Percentiles rank a stretch among this genome's conserved stretches.
Evolutionary conservation across 306 rosid genomes (phyloP).

Genomic region (Inga leiocalycina): DNA sequence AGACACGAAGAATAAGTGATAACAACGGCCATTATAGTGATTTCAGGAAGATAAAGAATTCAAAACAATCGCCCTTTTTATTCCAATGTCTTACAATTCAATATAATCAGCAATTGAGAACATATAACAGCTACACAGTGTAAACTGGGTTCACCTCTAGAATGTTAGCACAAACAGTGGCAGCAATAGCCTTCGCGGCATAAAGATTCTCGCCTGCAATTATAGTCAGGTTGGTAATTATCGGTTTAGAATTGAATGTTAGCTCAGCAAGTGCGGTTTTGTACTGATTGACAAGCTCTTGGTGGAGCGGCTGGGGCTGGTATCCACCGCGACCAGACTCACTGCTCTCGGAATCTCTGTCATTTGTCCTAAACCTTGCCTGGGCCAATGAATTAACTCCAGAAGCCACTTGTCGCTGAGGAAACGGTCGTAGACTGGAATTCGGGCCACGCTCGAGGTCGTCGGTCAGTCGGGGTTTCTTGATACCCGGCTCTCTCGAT

Average conservation of each 20-base stretch:
- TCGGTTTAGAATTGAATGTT: conserved; percentile 95
- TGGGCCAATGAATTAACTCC: conserved; percentile 41
- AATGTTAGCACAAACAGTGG: conserved; percentile 71
- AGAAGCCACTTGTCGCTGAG: conserved; percentile 57
- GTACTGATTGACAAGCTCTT: conserved; percentile 88
- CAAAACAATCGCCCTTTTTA: conserved; percentile 13
- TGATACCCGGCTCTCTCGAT: conserved; percentile 78
- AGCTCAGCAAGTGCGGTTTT: conserved; percentile 89
- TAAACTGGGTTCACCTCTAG: conserved; percentile 88
- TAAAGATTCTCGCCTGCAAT: conserved; percentile 85
- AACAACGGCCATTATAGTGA: background rate
- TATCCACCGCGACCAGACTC: conserved; percentile 67
- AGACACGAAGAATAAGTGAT: conserved; percentile 22
- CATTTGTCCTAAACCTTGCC: conserved; percentile 55
- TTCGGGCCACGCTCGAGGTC: conserved; percentile 56
- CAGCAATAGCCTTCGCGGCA: conserved; percentile 81
- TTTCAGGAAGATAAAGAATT: background rate
- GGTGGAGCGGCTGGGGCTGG: conserved; percentile 78
- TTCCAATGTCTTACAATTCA: conserved; percentile 44
- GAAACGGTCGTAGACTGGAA: conserved; percentile 55
- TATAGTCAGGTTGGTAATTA: conserved; percentile 92
- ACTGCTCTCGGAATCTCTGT: conserved; percentile 57
- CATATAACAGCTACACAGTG: conserved; percentile 43
- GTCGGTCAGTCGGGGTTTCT: conserved; percentile 76
- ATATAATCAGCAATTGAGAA: conserved; percentile 38